phyloP scores from a whole-genome alignment of 2,329 filamentous ascomycete genomes.

The Emergomyces orientalis region DNA sequence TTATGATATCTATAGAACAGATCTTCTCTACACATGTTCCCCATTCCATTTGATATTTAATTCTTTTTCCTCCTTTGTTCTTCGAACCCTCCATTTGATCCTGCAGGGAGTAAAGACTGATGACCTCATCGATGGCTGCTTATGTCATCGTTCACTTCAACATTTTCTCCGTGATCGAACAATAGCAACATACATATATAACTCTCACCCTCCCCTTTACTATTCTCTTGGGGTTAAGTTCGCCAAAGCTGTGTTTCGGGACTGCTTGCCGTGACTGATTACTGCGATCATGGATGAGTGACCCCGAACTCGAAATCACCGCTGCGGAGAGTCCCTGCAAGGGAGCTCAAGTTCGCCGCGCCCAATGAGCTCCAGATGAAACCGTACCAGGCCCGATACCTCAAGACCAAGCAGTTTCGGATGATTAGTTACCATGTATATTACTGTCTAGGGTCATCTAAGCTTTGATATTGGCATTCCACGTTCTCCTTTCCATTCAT shows the following conservation, averaged over 20 bases:
- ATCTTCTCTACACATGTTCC: too few relatives aligned
- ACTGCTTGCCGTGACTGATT: neutral
- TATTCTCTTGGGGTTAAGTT: neutral
- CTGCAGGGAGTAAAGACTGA: too few relatives aligned
- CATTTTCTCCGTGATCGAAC: neutral
- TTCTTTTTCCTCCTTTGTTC: neutral
- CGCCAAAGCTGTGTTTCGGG: neutral
- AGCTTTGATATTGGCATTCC: neutral
- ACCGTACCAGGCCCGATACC: neutral
- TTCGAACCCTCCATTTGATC: too few relatives aligned
- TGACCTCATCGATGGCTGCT: constrained; percentile 10
- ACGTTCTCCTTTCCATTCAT: neutral
- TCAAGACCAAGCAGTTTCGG: neutral
- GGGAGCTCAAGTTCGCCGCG: neutral
- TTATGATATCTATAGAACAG: too few relatives aligned
- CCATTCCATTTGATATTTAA: too few relatives aligned
- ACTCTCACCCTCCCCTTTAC: too few relatives aligned
- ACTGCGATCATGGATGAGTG: neutral
- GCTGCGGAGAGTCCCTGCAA: neutral
- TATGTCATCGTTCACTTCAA: neutral
- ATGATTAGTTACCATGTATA: neutral
- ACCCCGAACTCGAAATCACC: neutral
- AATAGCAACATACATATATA: neutral
- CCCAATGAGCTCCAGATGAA: neutral
- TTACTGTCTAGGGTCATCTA: neutral